phyloP scores from a whole-genome alignment of 331 rosid genomes.

The Erythrophleum ivorense region DNA sequence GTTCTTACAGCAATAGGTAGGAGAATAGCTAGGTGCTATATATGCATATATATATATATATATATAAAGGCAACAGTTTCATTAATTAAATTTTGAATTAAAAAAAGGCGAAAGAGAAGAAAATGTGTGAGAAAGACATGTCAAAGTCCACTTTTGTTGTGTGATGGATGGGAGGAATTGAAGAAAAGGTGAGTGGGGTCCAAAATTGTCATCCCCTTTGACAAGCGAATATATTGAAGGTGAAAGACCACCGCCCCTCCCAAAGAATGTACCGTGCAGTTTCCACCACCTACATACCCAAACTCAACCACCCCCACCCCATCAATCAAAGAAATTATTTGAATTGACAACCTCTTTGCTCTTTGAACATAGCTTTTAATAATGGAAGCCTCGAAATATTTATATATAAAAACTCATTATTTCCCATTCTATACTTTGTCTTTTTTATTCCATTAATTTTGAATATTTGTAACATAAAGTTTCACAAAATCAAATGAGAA shows the following conservation, averaged over 20 bases:
- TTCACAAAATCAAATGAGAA: conserved; percentile 7
- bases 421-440: neutral
- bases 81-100: conserved; percentile 35
- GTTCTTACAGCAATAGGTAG: neutral
- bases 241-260: conserved; percentile 46
- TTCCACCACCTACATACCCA: conserved; percentile 37
- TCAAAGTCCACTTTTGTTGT: conserved; percentile 46
- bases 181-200: conserved; percentile 42
- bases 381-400: neutral
- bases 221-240: conserved; percentile 58
- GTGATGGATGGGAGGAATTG: conserved; percentile 41
- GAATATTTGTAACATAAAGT: neutral
- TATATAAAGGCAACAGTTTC: conserved; percentile 17
- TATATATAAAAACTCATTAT: neutral
- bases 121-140: conserved; percentile 43
- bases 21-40: conserved; percentile 13
- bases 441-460: neutral
- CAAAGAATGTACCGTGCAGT: conserved; percentile 40
- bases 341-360: conserved; percentile 36
- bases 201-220: conserved; percentile 45
- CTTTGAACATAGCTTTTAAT: conserved; percentile 20
- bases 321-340: conserved; percentile 35
- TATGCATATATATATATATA: neutral
- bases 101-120: conserved; percentile 8
- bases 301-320: conserved; percentile 45